Percentiles rank a stretch among this genome's conserved stretches.
Evolutionary conservation across 495 filamentous ascomycete genomes (phyloP).

Genomic region (Annulohypoxylon stygium): DNA sequence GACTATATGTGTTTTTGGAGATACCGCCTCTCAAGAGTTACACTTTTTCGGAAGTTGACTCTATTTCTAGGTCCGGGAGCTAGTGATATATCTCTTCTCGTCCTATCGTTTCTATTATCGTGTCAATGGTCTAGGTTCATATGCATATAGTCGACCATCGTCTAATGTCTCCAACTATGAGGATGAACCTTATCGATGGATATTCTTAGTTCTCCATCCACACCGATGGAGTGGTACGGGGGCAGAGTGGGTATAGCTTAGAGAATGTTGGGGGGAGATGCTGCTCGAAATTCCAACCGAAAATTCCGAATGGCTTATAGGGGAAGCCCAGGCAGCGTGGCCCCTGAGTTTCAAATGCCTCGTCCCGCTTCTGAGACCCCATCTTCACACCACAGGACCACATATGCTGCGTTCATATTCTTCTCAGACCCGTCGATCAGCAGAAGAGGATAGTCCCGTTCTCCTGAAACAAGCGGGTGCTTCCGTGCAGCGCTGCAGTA

Average conservation of each 20-base stretch:
- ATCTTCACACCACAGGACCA: constrained; percentile 29
- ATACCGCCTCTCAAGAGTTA: constrained; percentile 33
- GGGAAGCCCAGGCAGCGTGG: constrained; percentile 20
- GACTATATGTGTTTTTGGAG: constrained; percentile 7
- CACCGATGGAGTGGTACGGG: constrained; percentile 25
- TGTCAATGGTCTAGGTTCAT: constrained; percentile 13
- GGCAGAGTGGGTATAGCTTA: constrained; percentile 3
- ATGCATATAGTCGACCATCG: constrained; percentile 17
- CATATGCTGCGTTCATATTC: constrained; percentile 17
- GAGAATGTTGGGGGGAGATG: constrained; percentile 14
- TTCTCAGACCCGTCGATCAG: constrained; percentile 13
- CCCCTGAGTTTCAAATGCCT: constrained; percentile 39
- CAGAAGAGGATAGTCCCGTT: constrained; percentile 25
- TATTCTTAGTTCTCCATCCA: constrained; percentile 21
- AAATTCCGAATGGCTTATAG: neutral
- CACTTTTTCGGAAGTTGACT: constrained; percentile 22
- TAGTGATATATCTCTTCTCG: constrained; percentile 13
- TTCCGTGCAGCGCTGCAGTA: constrained; percentile 11
- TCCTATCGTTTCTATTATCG: neutral
- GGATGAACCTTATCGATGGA: constrained; percentile 17
- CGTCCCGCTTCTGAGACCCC: constrained; percentile 32
- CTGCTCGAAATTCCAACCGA: constrained; percentile 21
- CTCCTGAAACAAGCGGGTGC: constrained; percentile 18
- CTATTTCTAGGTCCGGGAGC: constrained; percentile 37
- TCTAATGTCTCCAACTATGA: constrained; percentile 15